Percentiles rank a stretch among this genome's conserved stretches.
Conservation (phyloP, 2,329 filamentous ascomycete species). For the Thielaviopsis populi region DNA sequence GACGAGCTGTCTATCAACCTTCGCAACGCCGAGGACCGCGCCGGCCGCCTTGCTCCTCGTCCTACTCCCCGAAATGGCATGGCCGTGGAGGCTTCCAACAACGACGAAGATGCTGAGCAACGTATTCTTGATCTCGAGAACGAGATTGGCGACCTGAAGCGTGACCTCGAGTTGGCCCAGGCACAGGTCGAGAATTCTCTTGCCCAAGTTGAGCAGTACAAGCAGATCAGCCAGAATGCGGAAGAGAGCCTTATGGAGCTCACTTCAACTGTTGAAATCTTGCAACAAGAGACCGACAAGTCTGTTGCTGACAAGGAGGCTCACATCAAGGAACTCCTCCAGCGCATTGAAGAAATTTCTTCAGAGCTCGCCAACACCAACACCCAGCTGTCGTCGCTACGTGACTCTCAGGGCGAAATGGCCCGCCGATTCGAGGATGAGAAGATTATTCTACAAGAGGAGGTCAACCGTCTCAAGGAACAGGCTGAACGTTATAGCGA, state of each 20-base stretch:
- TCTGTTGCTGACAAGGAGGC: constrained; percentile 62
- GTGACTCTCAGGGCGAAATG: constrained; percentile 65
- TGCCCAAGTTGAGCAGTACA: constrained; percentile 73
- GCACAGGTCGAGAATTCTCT: constrained; percentile 70
- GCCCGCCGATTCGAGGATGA: constrained; percentile 62
- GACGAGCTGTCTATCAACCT: constrained; percentile 82
- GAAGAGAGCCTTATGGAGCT: constrained; percentile 77
- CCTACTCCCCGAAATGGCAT: constrained; percentile 47
- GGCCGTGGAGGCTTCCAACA: constrained; percentile 27
- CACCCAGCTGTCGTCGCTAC: constrained; percentile 62
- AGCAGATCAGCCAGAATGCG: constrained; percentile 67
- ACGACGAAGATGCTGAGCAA: constrained; percentile 38
- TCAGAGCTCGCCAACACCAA: constrained; percentile 70
- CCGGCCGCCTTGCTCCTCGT: constrained; percentile 66
- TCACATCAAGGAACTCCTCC: constrained; percentile 66
- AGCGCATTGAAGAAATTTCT: constrained; percentile 70
- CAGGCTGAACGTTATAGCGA: constrained; percentile 67
- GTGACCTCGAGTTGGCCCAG: constrained; percentile 67
- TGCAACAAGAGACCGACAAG: constrained; percentile 69
- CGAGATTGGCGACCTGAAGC: constrained; percentile 74
- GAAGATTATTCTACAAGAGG: constrained; percentile 60
- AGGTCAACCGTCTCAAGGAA: constrained; percentile 68
- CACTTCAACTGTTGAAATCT: constrained; percentile 68
- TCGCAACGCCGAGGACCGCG: constrained; percentile 75
- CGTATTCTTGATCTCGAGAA: constrained; percentile 67